phyloP scores from a whole-genome alignment of 129 eudicot genomes.

The Escallonia rubra region DNA sequence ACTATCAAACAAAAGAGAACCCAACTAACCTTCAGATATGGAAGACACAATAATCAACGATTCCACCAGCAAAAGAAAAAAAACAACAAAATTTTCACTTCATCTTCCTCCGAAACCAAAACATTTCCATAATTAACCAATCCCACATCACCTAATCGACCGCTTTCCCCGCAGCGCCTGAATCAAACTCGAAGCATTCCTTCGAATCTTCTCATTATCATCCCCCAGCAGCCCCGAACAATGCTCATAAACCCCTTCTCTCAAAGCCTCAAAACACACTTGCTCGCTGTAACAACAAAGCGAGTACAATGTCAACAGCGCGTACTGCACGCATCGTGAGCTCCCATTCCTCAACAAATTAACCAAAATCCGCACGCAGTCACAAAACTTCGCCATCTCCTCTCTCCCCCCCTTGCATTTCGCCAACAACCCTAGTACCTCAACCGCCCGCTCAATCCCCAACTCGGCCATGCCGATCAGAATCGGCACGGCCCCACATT shows the following conservation, averaged over 20 bases:
- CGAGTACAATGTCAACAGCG: conserved; percentile 50
- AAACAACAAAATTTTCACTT: not conserved
- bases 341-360: conserved; percentile 63
- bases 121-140: conserved; percentile 2
- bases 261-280: conserved; percentile 45
- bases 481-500: conserved; percentile 60
- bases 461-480: conserved; percentile 29
- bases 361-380: conserved; percentile 49
- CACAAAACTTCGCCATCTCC: conserved; percentile 52
- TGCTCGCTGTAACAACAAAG: conserved; percentile 54
- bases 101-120: not conserved
- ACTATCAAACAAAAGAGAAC: conserved; percentile 30
- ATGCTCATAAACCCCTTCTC: conserved; percentile 65
- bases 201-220: conserved; percentile 79
- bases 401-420: conserved; percentile 67
- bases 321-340: conserved; percentile 83
- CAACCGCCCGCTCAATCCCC: conserved; percentile 88
- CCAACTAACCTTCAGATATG: conserved; percentile 26
- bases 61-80: conserved; percentile 5
- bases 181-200: conserved; percentile 73
- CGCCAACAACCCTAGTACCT: conserved; percentile 74
- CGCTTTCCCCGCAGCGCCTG: conserved; percentile 56
- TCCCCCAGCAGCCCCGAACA: conserved; percentile 80
- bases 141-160: conserved; percentile 7
- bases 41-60: conserved; percentile 1